These are phyloP conservation scores for Leccinum sublutescens DNA, from an alignment of 768 basidiomycete species.

Conservation along the genomic window DNA sequence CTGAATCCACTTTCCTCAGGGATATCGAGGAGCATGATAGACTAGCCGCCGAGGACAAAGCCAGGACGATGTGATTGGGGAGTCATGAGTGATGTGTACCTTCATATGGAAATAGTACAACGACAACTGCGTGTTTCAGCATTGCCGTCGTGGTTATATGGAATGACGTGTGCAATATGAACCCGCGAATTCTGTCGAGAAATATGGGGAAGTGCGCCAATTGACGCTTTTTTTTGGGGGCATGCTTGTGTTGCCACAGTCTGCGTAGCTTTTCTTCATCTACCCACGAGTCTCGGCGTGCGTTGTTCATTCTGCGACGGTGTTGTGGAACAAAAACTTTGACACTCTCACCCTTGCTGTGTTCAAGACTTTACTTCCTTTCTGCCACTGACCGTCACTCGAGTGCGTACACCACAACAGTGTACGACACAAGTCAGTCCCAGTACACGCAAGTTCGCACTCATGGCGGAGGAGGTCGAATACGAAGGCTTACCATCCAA, in stretches of 20 bases:
- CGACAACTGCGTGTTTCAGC: background rate
- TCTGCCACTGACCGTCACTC: background rate
- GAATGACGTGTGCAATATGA: background rate
- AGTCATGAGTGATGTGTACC: background rate
- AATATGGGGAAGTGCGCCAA: background rate
- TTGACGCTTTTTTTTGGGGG: background rate
- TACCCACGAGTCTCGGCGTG: background rate
- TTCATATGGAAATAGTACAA: constrained; percentile 3
- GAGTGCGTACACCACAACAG: constrained; percentile 6
- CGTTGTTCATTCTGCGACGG: background rate
- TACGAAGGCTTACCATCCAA: constrained; percentile 72
- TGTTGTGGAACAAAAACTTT: constrained; percentile 8
- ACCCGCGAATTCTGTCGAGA: background rate
- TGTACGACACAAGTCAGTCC: constrained; percentile 5
- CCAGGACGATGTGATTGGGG: constrained; percentile 1
- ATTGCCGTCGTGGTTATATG: background rate
- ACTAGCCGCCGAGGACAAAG: constrained; percentile 48
- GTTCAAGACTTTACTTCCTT: background rate
- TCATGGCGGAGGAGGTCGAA: constrained; percentile 49
- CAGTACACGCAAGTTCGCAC: constrained; percentile 11
- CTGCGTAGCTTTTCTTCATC: background rate
- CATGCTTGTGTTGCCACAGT: constrained; percentile 2
- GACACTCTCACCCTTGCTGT: constrained; percentile 7
- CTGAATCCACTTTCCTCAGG: constrained; percentile 33
- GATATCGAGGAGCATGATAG: constrained; percentile 77